A percentile compares a stretch with the other conserved stretches of the same genome.
Conservation (phyloP, 768 basidiomycete species). For the Boletus bicolor region DNA sequence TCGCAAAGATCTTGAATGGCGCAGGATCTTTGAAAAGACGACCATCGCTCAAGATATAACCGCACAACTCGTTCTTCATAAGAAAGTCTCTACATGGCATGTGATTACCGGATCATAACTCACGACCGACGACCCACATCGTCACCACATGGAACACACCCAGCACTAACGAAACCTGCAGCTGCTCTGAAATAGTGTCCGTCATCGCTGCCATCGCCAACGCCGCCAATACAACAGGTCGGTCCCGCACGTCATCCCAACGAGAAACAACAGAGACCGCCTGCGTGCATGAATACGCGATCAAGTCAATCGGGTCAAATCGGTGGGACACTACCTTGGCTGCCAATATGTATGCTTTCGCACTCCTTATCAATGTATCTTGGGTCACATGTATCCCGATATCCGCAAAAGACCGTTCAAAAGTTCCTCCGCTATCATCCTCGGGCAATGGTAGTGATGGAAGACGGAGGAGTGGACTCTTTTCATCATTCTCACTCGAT, state of each 20-base stretch:
- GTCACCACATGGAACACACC: slow-evolving; percentile 38
- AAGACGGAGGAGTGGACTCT: slow-evolving; percentile 17
- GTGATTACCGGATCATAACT: slow-evolving; percentile 8
- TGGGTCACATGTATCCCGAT: slow-evolving; percentile 10
- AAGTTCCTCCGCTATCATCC: not conserved
- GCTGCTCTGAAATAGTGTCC: slow-evolving; percentile 45
- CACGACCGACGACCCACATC: slow-evolving; percentile 16
- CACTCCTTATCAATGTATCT: slow-evolving; percentile 25
- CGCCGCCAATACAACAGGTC: slow-evolving; percentile 23
- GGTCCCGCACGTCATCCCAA: slow-evolving; percentile 25
- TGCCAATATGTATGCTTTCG: slow-evolving; percentile 37
- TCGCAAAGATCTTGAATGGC: slow-evolving; percentile 5
- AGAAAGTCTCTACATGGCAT: not conserved
- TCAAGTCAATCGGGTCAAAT: not conserved
- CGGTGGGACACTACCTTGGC: slow-evolving; percentile 29
- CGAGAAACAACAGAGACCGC: slow-evolving; percentile 24
- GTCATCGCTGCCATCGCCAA: slow-evolving; percentile 38
- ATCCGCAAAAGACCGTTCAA: not conserved
- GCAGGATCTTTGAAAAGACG: slow-evolving; percentile 14
- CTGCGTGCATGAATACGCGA: slow-evolving; percentile 1
- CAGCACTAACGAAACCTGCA: slow-evolving; percentile 37
- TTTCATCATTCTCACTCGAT: slow-evolving; percentile 7
- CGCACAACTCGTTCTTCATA: not conserved
- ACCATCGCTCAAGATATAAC: slow-evolving; percentile 4
- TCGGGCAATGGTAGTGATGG: slow-evolving; percentile 4